Conservation (phyloP, 2,329 filamentous ascomycete genomes). For the Parastagonospora nodorum region DNA sequence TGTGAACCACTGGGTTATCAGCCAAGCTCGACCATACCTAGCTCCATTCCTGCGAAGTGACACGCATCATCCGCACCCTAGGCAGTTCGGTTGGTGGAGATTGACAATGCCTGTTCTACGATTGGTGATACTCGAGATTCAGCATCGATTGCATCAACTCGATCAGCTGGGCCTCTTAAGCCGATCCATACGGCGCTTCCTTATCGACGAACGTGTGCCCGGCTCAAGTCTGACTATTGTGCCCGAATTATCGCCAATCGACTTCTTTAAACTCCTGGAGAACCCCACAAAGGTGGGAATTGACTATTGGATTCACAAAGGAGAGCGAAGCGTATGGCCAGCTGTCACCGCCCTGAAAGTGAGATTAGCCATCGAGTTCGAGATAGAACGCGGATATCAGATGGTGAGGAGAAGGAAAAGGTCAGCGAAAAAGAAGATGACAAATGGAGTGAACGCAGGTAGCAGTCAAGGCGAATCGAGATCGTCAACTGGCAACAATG, state of each 20-base stretch:
- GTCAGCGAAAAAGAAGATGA: conserved; percentile 16
- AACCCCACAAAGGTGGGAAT: conserved; percentile 77
- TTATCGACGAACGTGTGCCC: conserved; percentile 82
- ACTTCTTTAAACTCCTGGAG: conserved; percentile 81
- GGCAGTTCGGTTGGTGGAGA: conserved; percentile 63
- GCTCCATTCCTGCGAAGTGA: conserved; percentile 83
- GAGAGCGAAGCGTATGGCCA: conserved; percentile 90
- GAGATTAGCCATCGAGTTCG: conserved; percentile 82
- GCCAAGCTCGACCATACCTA: conserved; percentile 87
- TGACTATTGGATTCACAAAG: conserved; percentile 82
- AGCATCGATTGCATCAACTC: conserved; percentile 80
- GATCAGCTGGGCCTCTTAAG: conserved; percentile 78
- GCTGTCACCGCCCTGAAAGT: conserved; percentile 81
- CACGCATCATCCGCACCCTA: conserved; percentile 71
- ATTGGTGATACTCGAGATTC: conserved; percentile 75
- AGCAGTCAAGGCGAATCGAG: conserved; percentile 26
- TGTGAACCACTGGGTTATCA: conserved; percentile 94
- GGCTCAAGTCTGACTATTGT: conserved; percentile 81
- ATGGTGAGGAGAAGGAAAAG: conserved; percentile 64
- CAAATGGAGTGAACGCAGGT: background rate
- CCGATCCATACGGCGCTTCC: conserved; percentile 70
- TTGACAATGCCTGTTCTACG: conserved; percentile 63
- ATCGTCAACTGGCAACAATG: conserved; percentile 14
- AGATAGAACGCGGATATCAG: conserved; percentile 85
- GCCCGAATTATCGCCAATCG: conserved; percentile 72